Evolutionary conservation across 2,329 filamentous ascomycete genomes (phyloP), one percentile per base, ranked within the genome.

Genomic region (Fusarium tricinctum): DNA sequence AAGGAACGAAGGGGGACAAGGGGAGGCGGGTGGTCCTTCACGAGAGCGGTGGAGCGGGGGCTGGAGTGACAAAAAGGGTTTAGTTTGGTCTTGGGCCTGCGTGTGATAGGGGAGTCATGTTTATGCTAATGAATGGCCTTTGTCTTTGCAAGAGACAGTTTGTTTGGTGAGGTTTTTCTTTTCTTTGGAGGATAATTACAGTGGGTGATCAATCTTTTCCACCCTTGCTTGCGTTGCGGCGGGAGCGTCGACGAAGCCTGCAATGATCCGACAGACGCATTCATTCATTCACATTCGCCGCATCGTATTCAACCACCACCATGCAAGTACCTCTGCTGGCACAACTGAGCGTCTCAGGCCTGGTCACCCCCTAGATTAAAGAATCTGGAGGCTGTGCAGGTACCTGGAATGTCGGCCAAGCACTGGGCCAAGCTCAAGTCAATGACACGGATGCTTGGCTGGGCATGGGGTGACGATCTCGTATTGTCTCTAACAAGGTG

Each of bases 401-500:
- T 74, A 74, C 73, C 43, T 71, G 63, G 63, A 70, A 69, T 68
- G 63, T 42, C 49, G 46, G 68, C 68, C 58, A 56, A 44, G 32
- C 23, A n/a, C 56, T 52, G 52, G 43, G 56, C 49, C 43, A 52
- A 40, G 39, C 28, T 22, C 49, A 72, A 70, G 70, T 72, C 71
- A 35, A 57, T 20, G 43, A 39, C 53, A 59, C 43, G 32, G 61
- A 50, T 58, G 56, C 52, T 45, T 40, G 58, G 54, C 33, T 43
- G 23, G 50, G 32, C 58, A 65, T 61, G 59, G 67, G 72, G 54
- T 64, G 51, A 56, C 52, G 66, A 67, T 68, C 75, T 75, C 75
- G 74, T 75, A 76, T 75, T 68, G 61, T 54, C 66, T 50, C 70
- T 75, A 76, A 72, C 74, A 75, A 49, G n/a, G 61, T 56, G 40